A percentile compares a stretch with the other conserved stretches of the same genome.
Evolutionary conservation across 2,329 filamentous ascomycete species (phyloP).

Genomic region (Blastomyces emzantsi): DNA sequence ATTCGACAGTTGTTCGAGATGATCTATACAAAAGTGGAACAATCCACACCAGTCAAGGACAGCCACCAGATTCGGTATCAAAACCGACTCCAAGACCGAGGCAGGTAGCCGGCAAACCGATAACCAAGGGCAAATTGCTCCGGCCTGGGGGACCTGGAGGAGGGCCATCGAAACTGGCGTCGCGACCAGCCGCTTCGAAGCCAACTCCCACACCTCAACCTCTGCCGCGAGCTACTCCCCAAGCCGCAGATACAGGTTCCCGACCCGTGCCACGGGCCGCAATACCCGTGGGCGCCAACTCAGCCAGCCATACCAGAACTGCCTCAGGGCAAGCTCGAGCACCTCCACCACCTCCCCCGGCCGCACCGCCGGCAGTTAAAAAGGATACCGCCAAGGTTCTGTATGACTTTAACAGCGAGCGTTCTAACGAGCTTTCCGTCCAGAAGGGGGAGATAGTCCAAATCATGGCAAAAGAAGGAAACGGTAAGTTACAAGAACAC

Average conservation of each 20-base stretch:
- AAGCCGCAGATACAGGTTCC: constrained; percentile 28
- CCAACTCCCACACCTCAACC: constrained; percentile 29
- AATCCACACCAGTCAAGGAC: constrained; percentile 77
- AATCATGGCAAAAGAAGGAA: constrained; percentile 88
- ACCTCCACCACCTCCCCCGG: constrained; percentile 57
- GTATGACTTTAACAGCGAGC: constrained; percentile 84
- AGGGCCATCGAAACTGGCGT: constrained; percentile 62
- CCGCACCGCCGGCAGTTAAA: constrained; percentile 48
- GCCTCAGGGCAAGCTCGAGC: constrained; percentile 49
- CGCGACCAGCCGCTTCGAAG: constrained; percentile 35
- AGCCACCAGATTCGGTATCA: constrained; percentile 73
- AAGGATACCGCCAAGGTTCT: constrained; percentile 81
- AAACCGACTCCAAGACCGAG: constrained; percentile 80
- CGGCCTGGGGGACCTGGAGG: constrained; percentile 80
- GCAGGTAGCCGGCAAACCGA: constrained; percentile 76
- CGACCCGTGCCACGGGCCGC: constrained; percentile 42
- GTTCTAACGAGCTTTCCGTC: constrained; percentile 75
- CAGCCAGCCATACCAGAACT: constrained; percentile 45
- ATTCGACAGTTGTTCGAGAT: constrained; percentile 59
- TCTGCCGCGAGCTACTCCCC: constrained; percentile 21
- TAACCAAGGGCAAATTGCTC: constrained; percentile 87
- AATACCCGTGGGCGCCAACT: constrained; percentile 25
- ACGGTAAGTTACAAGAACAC: constrained; percentile 54
- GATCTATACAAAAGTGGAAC: constrained; percentile 92
- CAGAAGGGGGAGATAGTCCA: constrained; percentile 71